A percentile compares a stretch with the other conserved stretches of the same genome.
Conservation (phyloP, 352 stramenopile species). For the Phytophthora multivora region DNA sequence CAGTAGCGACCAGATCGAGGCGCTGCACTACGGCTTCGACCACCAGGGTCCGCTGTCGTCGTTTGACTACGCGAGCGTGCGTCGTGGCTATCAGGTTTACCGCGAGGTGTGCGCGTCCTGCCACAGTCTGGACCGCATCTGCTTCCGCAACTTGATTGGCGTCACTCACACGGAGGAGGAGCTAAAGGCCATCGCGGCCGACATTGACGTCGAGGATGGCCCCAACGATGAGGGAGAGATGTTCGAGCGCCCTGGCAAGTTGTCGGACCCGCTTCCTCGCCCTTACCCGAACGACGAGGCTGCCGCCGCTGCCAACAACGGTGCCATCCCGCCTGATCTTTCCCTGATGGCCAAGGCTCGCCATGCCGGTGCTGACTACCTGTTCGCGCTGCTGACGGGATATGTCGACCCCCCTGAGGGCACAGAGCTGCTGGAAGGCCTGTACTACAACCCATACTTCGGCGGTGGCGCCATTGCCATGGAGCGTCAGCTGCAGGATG, state of each 20-base stretch:
- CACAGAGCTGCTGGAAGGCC: constrained; percentile 80
- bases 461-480: constrained; percentile 98
- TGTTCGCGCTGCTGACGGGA: constrained; percentile 97
- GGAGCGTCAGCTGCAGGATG: constrained; percentile 97
- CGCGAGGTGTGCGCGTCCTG: constrained; percentile 98
- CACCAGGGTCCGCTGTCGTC: constrained; percentile 85
- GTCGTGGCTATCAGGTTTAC: constrained; percentile 99
- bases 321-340: constrained; percentile 97
- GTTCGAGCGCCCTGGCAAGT: constrained; percentile 98
- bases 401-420: constrained; percentile 96
- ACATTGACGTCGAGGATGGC: constrained; percentile 97
- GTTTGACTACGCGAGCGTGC: constrained; percentile 94
- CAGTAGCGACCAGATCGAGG: constrained; percentile 88
- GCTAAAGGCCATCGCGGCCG: constrained; percentile 90
- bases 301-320: constrained; percentile 97
- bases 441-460: constrained; percentile 99
- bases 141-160: constrained; percentile 98
- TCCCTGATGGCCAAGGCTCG: constrained; percentile 98
- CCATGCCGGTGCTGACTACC: constrained; percentile 95
- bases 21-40: constrained; percentile 89
- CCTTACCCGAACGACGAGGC: constrained; percentile 98
- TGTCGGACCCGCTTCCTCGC: constrained; percentile 94
- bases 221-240: constrained; percentile 99
- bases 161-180: constrained; percentile 96
- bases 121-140: constrained; percentile 96